Evolutionary conservation across 2,329 filamentous ascomycete species (phyloP), one percentile per base, ranked within the genome.

Genomic region (Colletotrichum truncatum): DNA sequence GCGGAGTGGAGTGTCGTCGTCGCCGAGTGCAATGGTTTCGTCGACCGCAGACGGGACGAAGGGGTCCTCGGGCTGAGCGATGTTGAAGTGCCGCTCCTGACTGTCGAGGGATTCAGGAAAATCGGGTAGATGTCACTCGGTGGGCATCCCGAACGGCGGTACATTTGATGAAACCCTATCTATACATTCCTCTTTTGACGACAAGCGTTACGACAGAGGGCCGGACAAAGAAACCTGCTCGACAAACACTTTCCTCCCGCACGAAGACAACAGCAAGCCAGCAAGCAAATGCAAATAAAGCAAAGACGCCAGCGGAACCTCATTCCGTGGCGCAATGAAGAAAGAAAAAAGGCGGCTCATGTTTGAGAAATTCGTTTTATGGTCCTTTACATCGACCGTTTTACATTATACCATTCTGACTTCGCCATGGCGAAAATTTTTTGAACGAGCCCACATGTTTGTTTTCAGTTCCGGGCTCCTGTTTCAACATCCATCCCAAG

Each of bases 1-100:
- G 92, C 92, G 0, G 93, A 96, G 76, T 96, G 93, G 93, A 83
- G 85, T 18, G 80, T 92, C 16, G 86, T 95, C 18, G 88, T 94
- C 14, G 86, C 87, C 60, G 93, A 96, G 75, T 93, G 89, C 80
- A 93, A 94, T 77, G 92, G 89, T 72, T 96, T 95, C 76, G 88
- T 93, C 30, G 92, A 95, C 64, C 84, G 92, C 46, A 85, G 93
- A 58, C 89, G 89, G 54, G 88, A 89, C 48, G 93, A 96, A 74
- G 92, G 92, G 45, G 87, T 94, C 9, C 83, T 87, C 2, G 81
- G 82, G 1, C 85, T 93, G 65, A 83, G 81, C 69, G 87, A 90
- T 43, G 88, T 95, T 41, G 92, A 95, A 76, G 79, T 83, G 3
- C 81, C 79, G 2, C 70, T 75, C 16, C 75, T 83, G 3, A 74